phyloP scores from a whole-genome alignment of 495 filamentous ascomycete genomes.

The Xylaria telfairii region DNA sequence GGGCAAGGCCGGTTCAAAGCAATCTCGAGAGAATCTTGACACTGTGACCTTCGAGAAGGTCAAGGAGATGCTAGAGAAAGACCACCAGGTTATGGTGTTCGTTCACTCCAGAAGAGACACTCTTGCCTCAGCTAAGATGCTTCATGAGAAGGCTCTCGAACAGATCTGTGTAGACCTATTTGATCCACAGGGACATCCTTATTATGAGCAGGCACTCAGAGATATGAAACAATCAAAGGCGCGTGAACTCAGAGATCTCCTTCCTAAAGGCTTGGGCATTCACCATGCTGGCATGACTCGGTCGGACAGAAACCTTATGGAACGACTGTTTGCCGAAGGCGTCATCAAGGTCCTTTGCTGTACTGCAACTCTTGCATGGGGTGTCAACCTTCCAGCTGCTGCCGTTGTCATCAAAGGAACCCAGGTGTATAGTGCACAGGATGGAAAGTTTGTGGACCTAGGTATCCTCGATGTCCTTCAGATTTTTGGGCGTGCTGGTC shows the following conservation, averaged over 20 bases:
- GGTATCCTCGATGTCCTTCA: constrained; percentile 97
- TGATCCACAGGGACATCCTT: constrained; percentile 72
- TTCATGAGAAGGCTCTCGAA: constrained; percentile 86
- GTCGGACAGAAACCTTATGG: constrained; percentile 91
- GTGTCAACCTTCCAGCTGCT: constrained; percentile 96
- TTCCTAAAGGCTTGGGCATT: constrained; percentile 88
- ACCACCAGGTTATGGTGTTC: constrained; percentile 98
- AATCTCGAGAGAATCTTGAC: constrained; percentile 88
- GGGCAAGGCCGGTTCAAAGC: constrained; percentile 80
- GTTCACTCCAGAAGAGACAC: constrained; percentile 97
- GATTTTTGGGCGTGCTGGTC: constrained; percentile 97
- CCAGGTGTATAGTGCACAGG: constrained; percentile 92
- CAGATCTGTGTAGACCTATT: constrained; percentile 78
- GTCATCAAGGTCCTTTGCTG: constrained; percentile 95
- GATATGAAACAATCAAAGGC: constrained; percentile 86
- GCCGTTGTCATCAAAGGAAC: constrained; percentile 98
- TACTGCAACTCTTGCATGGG: constrained; percentile 97
- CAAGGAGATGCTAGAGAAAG: constrained; percentile 83
- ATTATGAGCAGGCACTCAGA: constrained; percentile 73
- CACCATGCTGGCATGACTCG: constrained; percentile 96
- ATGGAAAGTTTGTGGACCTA: constrained; percentile 94
- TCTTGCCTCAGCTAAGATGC: constrained; percentile 79
- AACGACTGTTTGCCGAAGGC: constrained; percentile 86
- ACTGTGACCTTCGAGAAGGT: constrained; percentile 89
- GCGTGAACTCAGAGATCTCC: constrained; percentile 83